phyloP scores from a whole-genome alignment of 1,284 basidiomycete genomes.

The Malassezia japonica region DNA sequence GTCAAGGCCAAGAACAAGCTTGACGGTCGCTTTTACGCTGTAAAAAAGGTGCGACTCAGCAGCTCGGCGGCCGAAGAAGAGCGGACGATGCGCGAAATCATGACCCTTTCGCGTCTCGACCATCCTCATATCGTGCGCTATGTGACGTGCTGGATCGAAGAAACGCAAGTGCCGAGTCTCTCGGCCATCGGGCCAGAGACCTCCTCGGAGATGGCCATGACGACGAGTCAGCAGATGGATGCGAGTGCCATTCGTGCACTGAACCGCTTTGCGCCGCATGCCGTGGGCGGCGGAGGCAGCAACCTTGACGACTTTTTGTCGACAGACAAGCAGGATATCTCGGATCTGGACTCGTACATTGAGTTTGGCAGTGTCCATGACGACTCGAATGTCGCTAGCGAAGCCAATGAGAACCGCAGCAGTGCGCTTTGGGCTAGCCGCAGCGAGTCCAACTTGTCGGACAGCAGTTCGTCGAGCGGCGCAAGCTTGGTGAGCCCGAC shows the following conservation, averaged over 20 bases:
- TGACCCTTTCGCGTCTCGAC: slow-evolving; percentile 71
- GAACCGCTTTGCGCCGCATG: not conserved
- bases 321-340: not conserved
- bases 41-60: slow-evolving; percentile 75
- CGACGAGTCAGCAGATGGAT: slow-evolving; percentile 17
- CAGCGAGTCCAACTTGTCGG: too few species aligned
- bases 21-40: slow-evolving; percentile 54
- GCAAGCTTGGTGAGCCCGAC: slow-evolving; percentile 6
- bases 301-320: slow-evolving; percentile 32
- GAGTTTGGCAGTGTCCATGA: slow-evolving; percentile 7
- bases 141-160: slow-evolving; percentile 46
- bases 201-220: slow-evolving; percentile 5
- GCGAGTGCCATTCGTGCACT: slow-evolving; percentile 10
- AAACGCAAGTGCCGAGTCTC: slow-evolving; percentile 24
- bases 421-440: too few species aligned
- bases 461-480: not conserved
- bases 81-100: slow-evolving; percentile 83
- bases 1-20: slow-evolving; percentile 80
- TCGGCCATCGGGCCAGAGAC: not conserved
- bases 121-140: slow-evolving; percentile 87
- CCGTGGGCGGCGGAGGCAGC: not conserved
- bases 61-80: slow-evolving; percentile 68
- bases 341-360: slow-evolving; percentile 1
- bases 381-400: not conserved
- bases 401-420: too few species aligned